phyloP scores from a whole-genome alignment of 1,284 basidiomycete genomes.

The Pseudozyma tsukubaensis region DNA sequence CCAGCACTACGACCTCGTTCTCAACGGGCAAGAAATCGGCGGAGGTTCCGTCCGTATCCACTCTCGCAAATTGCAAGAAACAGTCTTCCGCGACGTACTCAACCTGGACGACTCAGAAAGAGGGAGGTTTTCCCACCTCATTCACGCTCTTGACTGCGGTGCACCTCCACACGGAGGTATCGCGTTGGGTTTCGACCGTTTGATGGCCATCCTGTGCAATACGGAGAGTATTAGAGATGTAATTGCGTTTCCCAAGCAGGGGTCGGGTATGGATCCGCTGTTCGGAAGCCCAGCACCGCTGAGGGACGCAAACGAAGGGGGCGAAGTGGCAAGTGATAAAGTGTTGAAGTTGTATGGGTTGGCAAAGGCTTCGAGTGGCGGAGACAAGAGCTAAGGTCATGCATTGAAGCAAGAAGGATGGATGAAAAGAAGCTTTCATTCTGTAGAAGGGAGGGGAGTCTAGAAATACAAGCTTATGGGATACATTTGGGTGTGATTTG shows the following conservation, averaged over 20 bases:
- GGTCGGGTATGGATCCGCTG: constrained; percentile 83
- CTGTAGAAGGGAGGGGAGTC: background rate
- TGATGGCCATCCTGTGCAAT: constrained; percentile 88
- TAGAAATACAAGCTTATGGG: constrained; percentile 17
- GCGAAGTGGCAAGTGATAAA: background rate
- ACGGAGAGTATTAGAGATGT: constrained; percentile 89
- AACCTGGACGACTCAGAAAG: constrained; percentile 80
- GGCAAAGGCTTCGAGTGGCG: constrained; percentile 1
- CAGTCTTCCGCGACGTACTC: constrained; percentile 81
- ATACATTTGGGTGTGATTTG: too few relatives aligned
- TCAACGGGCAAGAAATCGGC: constrained; percentile 92
- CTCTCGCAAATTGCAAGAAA: constrained; percentile 84
- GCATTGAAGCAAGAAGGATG: background rate
- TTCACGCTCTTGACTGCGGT: constrained; percentile 85
- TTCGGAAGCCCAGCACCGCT: constrained; percentile 83
- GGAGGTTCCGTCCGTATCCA: constrained; percentile 93
- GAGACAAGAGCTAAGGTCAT: background rate
- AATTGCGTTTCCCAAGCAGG: constrained; percentile 94
- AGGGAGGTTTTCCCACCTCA: constrained; percentile 81
- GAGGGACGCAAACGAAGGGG: background rate
- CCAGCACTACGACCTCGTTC: constrained; percentile 96
- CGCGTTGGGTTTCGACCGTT: constrained; percentile 84
- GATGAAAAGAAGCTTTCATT: too few relatives aligned
- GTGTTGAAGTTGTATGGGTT: constrained; percentile 23
- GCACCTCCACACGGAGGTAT: constrained; percentile 97